Evolutionary conservation across 1,139 yeast genomes (phyloP).

Genomic region (Blastobotrys petasosporus): DNA sequence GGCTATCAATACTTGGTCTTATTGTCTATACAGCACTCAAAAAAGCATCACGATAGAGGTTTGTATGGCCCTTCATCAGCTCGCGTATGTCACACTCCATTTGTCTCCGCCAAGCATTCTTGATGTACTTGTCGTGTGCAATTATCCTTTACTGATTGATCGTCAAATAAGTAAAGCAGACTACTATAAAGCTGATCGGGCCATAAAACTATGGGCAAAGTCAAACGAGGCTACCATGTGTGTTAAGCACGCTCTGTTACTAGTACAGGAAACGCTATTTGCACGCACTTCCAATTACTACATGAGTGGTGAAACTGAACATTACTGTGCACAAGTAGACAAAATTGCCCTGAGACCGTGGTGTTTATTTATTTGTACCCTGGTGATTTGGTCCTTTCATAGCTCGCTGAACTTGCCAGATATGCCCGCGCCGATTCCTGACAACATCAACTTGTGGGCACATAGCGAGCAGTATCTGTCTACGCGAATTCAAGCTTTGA

Average conservation of each 20-base stretch:
- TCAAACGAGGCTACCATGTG: constrained; percentile 14
- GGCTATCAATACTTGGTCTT: constrained; percentile 26
- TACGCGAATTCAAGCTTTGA: constrained; percentile 15
- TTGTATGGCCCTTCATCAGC: constrained; percentile 20
- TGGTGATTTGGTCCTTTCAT: constrained; percentile 19
- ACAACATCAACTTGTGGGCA: constrained; percentile 9
- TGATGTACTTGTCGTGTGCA: constrained; percentile 16
- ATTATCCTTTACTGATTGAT: constrained; percentile 18
- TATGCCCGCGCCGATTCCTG: constrained; percentile 4
- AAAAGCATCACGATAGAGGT: constrained; percentile 18
- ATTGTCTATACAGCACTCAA: constrained; percentile 12
- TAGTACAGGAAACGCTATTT: constrained; percentile 19
- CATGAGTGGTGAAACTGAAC: constrained; percentile 3
- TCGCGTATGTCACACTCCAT: constrained; percentile 23
- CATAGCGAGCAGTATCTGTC: constrained; percentile 14
- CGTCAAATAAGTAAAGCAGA: constrained; percentile 21
- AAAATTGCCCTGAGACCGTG: constrained; percentile 21
- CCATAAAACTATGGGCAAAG: constrained; percentile 22
- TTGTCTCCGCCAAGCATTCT: constrained; percentile 22
- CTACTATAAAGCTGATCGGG: constrained; percentile 19
- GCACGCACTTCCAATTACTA: constrained; percentile 11
- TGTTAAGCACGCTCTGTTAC: constrained; percentile 16
- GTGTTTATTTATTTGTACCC: constrained; percentile 19
- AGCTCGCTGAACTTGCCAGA: constrained; percentile 4
- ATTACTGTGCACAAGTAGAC: constrained; percentile 15